Evolutionary conservation across 192 early-diverging fungal genomes (phyloP).

Genomic region (Coemansia sp.): DNA sequence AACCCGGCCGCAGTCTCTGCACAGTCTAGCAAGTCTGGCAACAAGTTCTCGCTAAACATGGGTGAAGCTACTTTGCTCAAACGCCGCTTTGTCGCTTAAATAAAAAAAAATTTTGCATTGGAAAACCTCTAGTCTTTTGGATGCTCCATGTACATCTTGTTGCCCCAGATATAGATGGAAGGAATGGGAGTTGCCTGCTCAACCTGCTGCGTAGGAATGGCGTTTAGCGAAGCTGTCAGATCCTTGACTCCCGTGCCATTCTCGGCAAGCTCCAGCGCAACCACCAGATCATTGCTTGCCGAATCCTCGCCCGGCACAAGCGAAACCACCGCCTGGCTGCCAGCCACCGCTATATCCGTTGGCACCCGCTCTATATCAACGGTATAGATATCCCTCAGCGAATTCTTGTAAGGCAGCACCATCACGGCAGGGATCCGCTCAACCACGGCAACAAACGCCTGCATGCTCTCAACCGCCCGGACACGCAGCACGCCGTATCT

Average conservation of each 20-base stretch:
- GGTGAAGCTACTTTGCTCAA: conserved; percentile 50
- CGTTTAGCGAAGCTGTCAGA: conserved; percentile 9
- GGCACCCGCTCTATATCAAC: conserved; percentile 28
- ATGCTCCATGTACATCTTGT: conserved; percentile 41
- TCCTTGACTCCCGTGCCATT: conserved; percentile 9
- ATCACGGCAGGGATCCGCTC: conserved; percentile 39
- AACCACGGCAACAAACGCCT: conserved; percentile 28
- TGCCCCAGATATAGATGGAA: conserved; percentile 49
- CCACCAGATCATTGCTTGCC: background rate
- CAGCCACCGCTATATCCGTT: conserved; percentile 28
- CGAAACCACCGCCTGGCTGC: conserved; percentile 25
- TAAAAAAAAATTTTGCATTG: conserved; percentile 7
- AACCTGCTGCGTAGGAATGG: conserved; percentile 11
- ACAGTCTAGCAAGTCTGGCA: background rate
- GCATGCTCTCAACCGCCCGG: conserved; percentile 15
- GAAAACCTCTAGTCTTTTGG: conserved; percentile 18
- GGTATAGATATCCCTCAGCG: conserved; percentile 10
- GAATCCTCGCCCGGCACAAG: conserved; percentile 6
- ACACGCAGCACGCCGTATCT: conserved; percentile 48
- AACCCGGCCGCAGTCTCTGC: background rate
- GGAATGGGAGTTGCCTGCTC: conserved; percentile 1
- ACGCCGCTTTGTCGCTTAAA: conserved; percentile 42
- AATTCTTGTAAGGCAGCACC: conserved; percentile 20
- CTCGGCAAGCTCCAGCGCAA: conserved; percentile 10
- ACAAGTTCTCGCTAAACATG: conserved; percentile 50